Evolutionary conservation across 1,139 yeast genomes (phyloP), one percentile per base, ranked within the genome.

Genomic region (Candida gigantensis): DNA sequence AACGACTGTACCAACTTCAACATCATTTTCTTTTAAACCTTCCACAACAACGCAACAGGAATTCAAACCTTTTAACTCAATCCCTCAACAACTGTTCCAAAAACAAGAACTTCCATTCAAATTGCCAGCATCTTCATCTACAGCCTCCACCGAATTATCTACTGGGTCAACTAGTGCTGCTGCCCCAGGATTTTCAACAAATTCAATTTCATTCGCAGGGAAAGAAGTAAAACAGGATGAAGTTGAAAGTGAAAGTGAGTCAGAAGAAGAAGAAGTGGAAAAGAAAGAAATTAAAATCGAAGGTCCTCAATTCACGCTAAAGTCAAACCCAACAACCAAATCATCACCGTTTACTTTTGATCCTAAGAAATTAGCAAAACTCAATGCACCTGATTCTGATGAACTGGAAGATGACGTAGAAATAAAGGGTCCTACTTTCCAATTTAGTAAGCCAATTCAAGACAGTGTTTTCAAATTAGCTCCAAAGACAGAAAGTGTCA

Each of bases 341-440:
- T 71, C 71, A 36, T 72, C 84, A 1, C 82, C 81, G 1, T 84
- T 86, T 52, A 61, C 80, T 8, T 79, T 70, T 40, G 68, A 69
- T 6, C 70, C 76, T 15, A 77, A 71, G 40, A 68, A 69, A 18
- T 59, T 48, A 20, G 54, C 60, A 27, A 62, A 63, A 34, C 66
- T 60, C 34, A 61, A 53, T 28, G 52, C 49, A 2, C 57, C 57
- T 15, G 66, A 63, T 38, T 57, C 68, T 2, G 79, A 69, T 32
- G 77, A 75, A 28, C 70, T 77, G 7, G 80, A 77, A 19, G 72
- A 76, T 35, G 84, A 79, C 35, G 57, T 78, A 12, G 78, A 74
- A 47, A 74, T 80, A 16, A 74, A 80, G 46, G 90, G 89, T 3
- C 90, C 90, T 14, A 60, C 74, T 10, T 84, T 84, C 51, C 69